Evolutionary conservation across 495 filamentous ascomycete species (phyloP).

Genomic region (Penicillium cinerascens): DNA sequence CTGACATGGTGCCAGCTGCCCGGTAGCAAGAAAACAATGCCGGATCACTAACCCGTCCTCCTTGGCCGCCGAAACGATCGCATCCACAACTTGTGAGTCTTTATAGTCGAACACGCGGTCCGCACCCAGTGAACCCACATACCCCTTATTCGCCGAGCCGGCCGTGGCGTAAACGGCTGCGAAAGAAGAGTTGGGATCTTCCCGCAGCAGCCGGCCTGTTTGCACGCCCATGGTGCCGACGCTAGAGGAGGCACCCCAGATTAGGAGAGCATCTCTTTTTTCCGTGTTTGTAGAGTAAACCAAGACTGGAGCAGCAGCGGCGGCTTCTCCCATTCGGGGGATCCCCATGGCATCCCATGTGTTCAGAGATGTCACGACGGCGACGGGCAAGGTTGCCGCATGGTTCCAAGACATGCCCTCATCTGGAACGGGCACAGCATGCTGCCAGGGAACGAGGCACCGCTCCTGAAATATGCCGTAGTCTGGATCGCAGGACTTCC

Average conservation of each 20-base stretch:
- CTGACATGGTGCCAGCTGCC: conserved; percentile 30
- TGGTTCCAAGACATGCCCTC: conserved; percentile 39
- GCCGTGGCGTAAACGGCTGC: conserved; percentile 45
- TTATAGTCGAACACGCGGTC: conserved; percentile 50
- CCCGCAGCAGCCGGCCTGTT: conserved; percentile 32
- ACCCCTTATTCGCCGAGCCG: conserved; percentile 41
- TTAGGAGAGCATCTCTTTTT: conserved; percentile 32
- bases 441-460: conserved; percentile 37
- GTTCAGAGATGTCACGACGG: conserved; percentile 29
- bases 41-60: conserved; percentile 38
- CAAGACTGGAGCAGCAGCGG: conserved; percentile 6
- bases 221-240: conserved; percentile 46
- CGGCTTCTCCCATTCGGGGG: conserved; percentile 14
- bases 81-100: conserved; percentile 38
- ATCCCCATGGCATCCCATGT: conserved; percentile 34
- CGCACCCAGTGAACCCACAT: conserved; percentile 46
- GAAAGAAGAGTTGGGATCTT: conserved; percentile 28
- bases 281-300: not conserved
- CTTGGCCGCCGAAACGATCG: conserved; percentile 40
- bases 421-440: conserved; percentile 35
- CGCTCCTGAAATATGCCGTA: conserved; percentile 47
- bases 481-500: conserved; percentile 33
- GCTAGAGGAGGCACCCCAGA: conserved; percentile 49
- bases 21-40: conserved; percentile 41
- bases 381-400: conserved; percentile 43